These are phyloP conservation scores for Zalaria obscura DNA, from an alignment of 2,329 filamentous ascomycete species.

Conservation along the genomic window DNA sequence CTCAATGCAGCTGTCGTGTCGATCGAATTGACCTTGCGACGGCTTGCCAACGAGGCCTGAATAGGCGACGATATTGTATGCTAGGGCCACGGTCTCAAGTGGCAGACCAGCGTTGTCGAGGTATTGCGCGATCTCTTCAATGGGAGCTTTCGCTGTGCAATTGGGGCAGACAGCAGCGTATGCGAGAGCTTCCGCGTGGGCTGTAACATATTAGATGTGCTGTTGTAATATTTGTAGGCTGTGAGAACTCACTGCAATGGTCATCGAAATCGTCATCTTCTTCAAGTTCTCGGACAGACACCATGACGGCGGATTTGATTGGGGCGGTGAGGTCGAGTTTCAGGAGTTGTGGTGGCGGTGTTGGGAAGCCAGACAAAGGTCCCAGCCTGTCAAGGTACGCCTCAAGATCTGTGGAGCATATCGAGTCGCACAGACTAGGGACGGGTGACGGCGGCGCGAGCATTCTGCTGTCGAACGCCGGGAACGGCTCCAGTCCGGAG, in stretches of 20 bases:
- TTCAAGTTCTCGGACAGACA: neutral
- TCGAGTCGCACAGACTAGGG: slow-evolving; percentile 15
- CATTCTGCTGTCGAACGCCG: neutral
- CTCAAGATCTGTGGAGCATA: slow-evolving; percentile 17
- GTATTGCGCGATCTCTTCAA: slow-evolving; percentile 9
- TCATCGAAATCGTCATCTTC: neutral
- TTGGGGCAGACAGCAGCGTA: slow-evolving; percentile 10
- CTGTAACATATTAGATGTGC: neutral
- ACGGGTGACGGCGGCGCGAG: slow-evolving; percentile 13
- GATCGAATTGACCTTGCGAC: neutral
- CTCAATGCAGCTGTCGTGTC: neutral
- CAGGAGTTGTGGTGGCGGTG: slow-evolving; percentile 1
- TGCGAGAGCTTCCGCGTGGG: neutral
- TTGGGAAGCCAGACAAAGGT: slow-evolving; percentile 15
- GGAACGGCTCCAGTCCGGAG: neutral
- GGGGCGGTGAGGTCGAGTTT: no score
- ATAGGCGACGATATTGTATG: slow-evolving; percentile 15
- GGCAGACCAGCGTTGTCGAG: slow-evolving; percentile 13
- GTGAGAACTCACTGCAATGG: neutral
- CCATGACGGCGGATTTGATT: neutral
- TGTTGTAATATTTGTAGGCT: neutral
- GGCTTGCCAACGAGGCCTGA: slow-evolving; percentile 2
- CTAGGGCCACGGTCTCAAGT: slow-evolving; percentile 13
- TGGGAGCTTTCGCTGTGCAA: slow-evolving; percentile 3
- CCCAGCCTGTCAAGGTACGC: slow-evolving; percentile 15